Evolutionary conservation across 495 filamentous ascomycete genomes (phyloP).

Genomic region (Hyphodiscus hymeniophilus): DNA sequence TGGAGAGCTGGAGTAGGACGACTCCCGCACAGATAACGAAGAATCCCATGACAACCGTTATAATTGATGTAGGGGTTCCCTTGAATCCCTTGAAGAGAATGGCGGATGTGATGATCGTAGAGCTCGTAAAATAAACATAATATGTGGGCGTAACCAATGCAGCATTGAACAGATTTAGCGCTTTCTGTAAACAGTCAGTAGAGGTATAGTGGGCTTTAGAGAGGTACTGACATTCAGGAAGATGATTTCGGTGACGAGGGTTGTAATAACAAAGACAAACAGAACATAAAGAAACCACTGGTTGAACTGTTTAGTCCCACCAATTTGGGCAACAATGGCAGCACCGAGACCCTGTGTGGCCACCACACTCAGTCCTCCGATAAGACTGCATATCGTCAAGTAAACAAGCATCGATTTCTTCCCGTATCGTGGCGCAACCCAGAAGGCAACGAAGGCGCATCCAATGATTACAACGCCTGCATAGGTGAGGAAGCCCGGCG

Average conservation of each 20-base stretch:
- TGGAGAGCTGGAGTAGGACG: constrained; percentile 95
- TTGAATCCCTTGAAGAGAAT: constrained; percentile 94
- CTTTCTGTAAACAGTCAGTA: constrained; percentile 64
- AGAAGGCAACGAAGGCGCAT: constrained; percentile 63
- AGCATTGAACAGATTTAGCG: constrained; percentile 93
- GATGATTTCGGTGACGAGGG: constrained; percentile 86
- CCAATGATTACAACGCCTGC: constrained; percentile 76
- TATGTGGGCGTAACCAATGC: constrained; percentile 96
- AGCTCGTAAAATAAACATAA: constrained; percentile 94
- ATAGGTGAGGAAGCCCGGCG: constrained; percentile 81
- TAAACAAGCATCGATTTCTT: constrained; percentile 98
- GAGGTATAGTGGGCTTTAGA: neutral
- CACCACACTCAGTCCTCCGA: constrained; percentile 92
- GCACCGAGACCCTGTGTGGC: constrained; percentile 90
- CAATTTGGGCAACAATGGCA: constrained; percentile 79
- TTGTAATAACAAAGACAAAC: constrained; percentile 80
- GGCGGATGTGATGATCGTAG: constrained; percentile 88
- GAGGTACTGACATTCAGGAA: constrained; percentile 75
- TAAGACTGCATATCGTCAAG: constrained; percentile 87
- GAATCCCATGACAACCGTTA: constrained; percentile 90
- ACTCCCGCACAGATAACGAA: constrained; percentile 91
- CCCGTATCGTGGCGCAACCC: constrained; percentile 82
- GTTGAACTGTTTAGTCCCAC: constrained; percentile 78
- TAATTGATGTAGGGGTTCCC: constrained; percentile 68
- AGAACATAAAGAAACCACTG: constrained; percentile 95